Conservation (phyloP, 2,329 filamentous ascomycete genomes). For the Ophiostoma perfectum region DNA sequence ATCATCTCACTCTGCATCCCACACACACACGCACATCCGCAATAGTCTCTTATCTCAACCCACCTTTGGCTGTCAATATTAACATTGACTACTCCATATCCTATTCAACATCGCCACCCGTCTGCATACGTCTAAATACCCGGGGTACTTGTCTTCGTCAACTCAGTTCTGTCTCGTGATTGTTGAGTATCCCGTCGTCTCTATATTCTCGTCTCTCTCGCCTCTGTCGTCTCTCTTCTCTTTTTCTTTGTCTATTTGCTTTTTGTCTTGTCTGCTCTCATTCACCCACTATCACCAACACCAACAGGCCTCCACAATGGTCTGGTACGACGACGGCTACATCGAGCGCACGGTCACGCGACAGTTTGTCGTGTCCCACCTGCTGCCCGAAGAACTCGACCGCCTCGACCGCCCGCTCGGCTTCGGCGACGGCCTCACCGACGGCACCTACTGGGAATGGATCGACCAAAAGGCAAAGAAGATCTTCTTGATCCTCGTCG, state of each 20-base stretch:
- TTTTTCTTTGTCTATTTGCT: background rate
- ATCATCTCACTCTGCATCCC: background rate
- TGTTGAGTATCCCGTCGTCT: too few relatives aligned
- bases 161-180: too few relatives aligned
- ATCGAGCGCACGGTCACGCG: constrained; percentile 66
- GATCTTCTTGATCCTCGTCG: constrained; percentile 65
- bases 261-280: background rate
- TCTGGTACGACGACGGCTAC: constrained; percentile 65
- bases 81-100: background rate
- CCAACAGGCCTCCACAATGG: constrained; percentile 15
- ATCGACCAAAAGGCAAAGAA: constrained; percentile 63
- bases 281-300: background rate
- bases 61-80: background rate
- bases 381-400: constrained; percentile 57
- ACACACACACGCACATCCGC: background rate
- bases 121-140: background rate
- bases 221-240: background rate
- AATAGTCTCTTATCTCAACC: background rate
- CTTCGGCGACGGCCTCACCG: constrained; percentile 63
- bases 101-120: background rate
- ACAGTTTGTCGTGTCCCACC: constrained; percentile 59
- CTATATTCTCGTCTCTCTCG: too few relatives aligned
- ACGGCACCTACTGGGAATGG: constrained; percentile 74
- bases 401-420: constrained; percentile 57
- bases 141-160: too few relatives aligned